These are phyloP conservation scores for Panicum hallii DNA, from an alignment of 202 grass and related monocot genomes.

Conservation along the genomic window DNA sequence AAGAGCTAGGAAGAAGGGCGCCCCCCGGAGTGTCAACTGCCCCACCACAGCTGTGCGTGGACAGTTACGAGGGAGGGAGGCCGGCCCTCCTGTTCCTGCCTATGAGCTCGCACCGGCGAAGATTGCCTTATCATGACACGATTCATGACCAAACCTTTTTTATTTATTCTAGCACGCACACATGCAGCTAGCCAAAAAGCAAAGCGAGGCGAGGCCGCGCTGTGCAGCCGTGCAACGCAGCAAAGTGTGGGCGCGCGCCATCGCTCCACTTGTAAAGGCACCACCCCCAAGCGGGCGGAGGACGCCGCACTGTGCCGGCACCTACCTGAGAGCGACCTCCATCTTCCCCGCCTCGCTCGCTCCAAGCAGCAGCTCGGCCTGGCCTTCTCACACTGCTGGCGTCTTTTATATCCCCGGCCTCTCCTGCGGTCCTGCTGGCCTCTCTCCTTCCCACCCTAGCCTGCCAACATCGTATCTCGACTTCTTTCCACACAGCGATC, in stretches of 20 bases:
- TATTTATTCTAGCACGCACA: neutral
- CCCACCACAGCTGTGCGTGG: constrained; percentile 40
- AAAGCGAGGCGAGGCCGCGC: neutral
- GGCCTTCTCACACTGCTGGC: constrained; percentile 3
- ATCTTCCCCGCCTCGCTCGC: neutral
- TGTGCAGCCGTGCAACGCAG: constrained; percentile 27
- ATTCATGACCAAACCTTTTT: constrained; percentile 39
- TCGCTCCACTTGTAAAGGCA: constrained; percentile 15
- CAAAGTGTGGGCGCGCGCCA: constrained; percentile 11
- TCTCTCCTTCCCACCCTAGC: neutral
- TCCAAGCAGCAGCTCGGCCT: neutral
- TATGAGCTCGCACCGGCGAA: constrained; percentile 25
- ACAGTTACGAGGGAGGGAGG: constrained; percentile 4
- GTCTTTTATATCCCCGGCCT: constrained; percentile 31
- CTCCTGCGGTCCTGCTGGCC: no score
- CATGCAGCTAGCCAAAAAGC: neutral
- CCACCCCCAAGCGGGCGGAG: neutral
- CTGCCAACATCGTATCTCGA: constrained; percentile 30
- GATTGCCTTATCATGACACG: constrained; percentile 51
- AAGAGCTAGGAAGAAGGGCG: neutral
- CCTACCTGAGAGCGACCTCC: constrained; percentile 59
- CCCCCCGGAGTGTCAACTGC: constrained; percentile 15
- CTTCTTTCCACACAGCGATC: constrained; percentile 4
- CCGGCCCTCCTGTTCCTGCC: neutral
- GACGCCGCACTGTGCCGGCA: constrained; percentile 43